phyloP scores from a whole-genome alignment of 306 rosid genomes.

The peach (Prunus persica) region Prunus_persica_NCBIv2 NC_034009.1:30374001-30374500 shows the following conservation, averaged over 20 bases:
- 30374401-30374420: conserved; percentile 6
- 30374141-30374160: background rate
- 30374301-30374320: conserved; percentile 13
- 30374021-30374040: conserved; percentile 84
- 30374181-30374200: background rate
- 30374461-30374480: background rate
- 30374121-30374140: background rate
- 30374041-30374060: background rate
- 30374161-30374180: background rate
- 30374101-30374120: background rate
- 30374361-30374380: conserved; percentile 88
- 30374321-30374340: conserved; percentile 59
- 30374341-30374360: conserved; percentile 77
- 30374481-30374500: background rate
- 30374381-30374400: conserved; percentile 99
- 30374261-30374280: background rate
- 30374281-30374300: background rate
- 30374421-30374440: background rate
- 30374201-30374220: background rate
- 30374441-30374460: background rate
- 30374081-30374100: background rate
- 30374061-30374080: background rate
- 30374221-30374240: background rate
- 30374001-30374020: conserved; percentile 93
- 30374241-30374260: too few relatives aligned